These are phyloP conservation scores for Verticillium dahliae DNA, from an alignment of 2,329 filamentous ascomycete species.

Conservation along the genomic window DNA sequence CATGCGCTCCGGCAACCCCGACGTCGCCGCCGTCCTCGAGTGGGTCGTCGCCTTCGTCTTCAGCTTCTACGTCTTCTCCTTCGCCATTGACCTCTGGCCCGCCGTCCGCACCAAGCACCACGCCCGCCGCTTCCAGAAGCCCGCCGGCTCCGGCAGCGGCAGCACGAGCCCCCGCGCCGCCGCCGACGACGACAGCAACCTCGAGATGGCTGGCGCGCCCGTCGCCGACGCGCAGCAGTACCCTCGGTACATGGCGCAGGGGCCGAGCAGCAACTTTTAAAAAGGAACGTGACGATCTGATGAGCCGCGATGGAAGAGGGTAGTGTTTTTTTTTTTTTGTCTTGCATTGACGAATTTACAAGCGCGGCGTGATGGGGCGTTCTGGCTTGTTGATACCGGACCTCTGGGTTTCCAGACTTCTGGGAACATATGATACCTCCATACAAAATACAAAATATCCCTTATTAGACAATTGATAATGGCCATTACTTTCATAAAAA, in stretches of 20 bases:
- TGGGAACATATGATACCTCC: background rate
- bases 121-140: conserved; percentile 7
- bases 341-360: too few relatives aligned
- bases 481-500: background rate
- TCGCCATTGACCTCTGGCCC: conserved; percentile 80
- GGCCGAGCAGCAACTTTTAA: background rate
- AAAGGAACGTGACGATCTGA: too few relatives aligned
- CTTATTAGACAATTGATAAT: background rate
- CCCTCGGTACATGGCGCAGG: background rate
- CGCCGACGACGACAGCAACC: background rate
- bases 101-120: conserved; percentile 55
- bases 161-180: background rate
- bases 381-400: background rate
- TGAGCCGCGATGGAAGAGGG: too few relatives aligned
- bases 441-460: background rate
- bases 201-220: background rate
- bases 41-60: conserved; percentile 76
- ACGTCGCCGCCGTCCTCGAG: conserved; percentile 73
- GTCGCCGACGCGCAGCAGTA: background rate
- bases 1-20: conserved; percentile 39
- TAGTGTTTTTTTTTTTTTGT: too few relatives aligned
- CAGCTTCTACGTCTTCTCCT: conserved; percentile 81
- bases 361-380: background rate
- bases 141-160: background rate
- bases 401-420: background rate